Base-by-base conservation (phyloP, 2,329 filamentous ascomycete species). In the Dactylellina parvicollis region DNA sequence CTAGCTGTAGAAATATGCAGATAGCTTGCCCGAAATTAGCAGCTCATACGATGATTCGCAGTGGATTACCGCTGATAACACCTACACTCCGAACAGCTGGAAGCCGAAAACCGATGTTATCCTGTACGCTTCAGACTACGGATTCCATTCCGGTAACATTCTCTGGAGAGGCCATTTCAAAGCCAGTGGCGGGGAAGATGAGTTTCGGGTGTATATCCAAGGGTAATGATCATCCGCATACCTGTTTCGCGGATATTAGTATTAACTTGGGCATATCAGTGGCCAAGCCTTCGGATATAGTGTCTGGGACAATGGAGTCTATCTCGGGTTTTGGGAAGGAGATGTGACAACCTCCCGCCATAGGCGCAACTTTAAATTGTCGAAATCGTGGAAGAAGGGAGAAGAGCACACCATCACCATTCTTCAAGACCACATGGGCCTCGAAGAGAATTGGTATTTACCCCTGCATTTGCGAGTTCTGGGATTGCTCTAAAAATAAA, bases 51-150 rank as follows among this genome's bases (percentile, higher is more conserved):
- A 92, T 59, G 91, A 95, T 79, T 85, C 85, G 1, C 79, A 80
- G 3, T 95, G 91, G 91, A 83, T 84, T 0, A 76, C 78, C 0
- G 90, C 90, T 0, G 81, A 88, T 73, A 82, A 86, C 4, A 82
- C 81, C 1, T 83, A 83, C 2, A 88, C 87, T 0, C 86, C 86
- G 78, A 92, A 92, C 79, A 86, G 85, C 0, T 81, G 83, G 16
- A 77, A 80, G 16, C 81, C 84, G 1, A 84, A 82, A 0, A 92
- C 90, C 0, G 87, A 89, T 0, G 87, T 86, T 0, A 88, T 86
- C 0, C 84, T 93, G 0, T 91, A 89, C 77, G 84, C 84, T 0
- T 86, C 86, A 10, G 90, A 93, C 79, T 93, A 93, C 77, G 90
- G 90, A 20, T 93, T 88, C 80, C 84, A 91, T 79, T 84, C 87